Evolutionary conservation across 2,329 filamentous ascomycete species (phyloP), one percentile per base, ranked within the genome.

Genomic region (Phaeosphaeriaceae sp.): DNA sequence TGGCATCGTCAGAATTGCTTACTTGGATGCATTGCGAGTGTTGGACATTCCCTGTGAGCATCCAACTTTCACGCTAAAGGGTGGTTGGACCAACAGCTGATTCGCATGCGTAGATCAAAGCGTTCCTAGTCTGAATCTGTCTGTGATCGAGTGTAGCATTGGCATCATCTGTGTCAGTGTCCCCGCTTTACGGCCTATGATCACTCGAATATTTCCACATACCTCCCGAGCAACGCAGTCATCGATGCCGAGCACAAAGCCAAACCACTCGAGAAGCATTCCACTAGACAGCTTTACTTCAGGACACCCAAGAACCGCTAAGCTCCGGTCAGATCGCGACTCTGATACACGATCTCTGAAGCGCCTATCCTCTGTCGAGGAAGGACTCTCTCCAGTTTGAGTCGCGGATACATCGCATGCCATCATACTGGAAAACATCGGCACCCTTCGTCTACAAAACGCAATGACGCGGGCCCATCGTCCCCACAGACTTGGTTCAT

Each of bases 101-200:
- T 13, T 36, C 31, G 6, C 31, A 36, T 36, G 11, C 13, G 11
- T 48, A 73, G 70, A 65, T 49, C 19, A 63, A 53, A 56, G 46
- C 24, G 70, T 71, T 19, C 60, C 65, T 4, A 62, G 54, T 21
- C 65, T 73, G 5, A 67, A 68, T 19, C 48, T 72, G 24, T 66
- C 69, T 13, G 63, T 73, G 7, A 64, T 70, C n/a, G 71, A 74
- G 53, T 73, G 71, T 50, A 68, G 63, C 44, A 48, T 74, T 2
- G 70, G 68, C 4, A 74, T 74, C 48, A 65, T 71, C 24, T 69
- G 66, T 33, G 66, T 74, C 48, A 70, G 67, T 52, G 68, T 72
- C 7, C 67, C 70, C 17, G 46, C 71, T 31, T 63, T 74, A 48
- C 69, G 70, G 42, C 70, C 71, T 0, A 52, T 73, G 15, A 61